These are phyloP conservation scores for Chimonanthus salicifolius DNA, from an alignment of 164 flowering plant species.

Conservation along the genomic window DNA sequence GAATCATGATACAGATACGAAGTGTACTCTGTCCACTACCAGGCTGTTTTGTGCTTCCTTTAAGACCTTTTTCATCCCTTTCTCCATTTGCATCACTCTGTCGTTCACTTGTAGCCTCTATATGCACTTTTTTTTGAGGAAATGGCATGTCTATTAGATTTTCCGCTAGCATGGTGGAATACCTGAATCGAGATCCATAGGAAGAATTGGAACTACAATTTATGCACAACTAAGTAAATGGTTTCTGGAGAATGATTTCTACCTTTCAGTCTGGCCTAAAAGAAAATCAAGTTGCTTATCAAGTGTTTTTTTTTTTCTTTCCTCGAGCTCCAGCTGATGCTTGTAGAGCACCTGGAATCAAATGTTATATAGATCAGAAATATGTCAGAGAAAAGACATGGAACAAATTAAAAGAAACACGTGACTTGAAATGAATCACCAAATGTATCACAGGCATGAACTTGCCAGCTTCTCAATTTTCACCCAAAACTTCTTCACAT, in stretches of 20 bases:
- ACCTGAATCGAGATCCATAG: constrained; percentile 41
- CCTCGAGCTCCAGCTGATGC: constrained; percentile 91
- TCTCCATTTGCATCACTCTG: constrained; percentile 21
- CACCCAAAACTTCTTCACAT: constrained; percentile 94
- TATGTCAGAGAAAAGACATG: not conserved
- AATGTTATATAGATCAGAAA: constrained; percentile 3
- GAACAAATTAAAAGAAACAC: not conserved
- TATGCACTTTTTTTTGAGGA: constrained; percentile 24
- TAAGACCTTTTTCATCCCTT: constrained; percentile 12
- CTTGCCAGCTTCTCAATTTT: constrained; percentile 97
- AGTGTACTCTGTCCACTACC: constrained; percentile 21
- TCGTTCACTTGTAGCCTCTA: constrained; percentile 21
- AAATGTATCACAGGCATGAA: constrained; percentile 11
- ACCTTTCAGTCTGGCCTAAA: constrained; percentile 99
- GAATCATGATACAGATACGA: constrained; percentile 3
- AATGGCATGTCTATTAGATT: constrained; percentile 63
- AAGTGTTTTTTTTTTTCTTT: constrained; percentile 82
- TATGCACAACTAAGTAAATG: not conserved
- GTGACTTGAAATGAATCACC: not conserved
- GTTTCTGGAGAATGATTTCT: not conserved
- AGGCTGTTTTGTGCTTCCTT: constrained; percentile 15
- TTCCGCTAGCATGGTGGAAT: constrained; percentile 98
- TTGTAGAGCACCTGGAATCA: constrained; percentile 78
- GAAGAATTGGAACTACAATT: not conserved
- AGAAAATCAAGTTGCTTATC: constrained; percentile 98